These are phyloP conservation scores for Trypanosoma cruzi DNA, from an alignment of 208 protist species.

Conservation along the genomic window DNA sequence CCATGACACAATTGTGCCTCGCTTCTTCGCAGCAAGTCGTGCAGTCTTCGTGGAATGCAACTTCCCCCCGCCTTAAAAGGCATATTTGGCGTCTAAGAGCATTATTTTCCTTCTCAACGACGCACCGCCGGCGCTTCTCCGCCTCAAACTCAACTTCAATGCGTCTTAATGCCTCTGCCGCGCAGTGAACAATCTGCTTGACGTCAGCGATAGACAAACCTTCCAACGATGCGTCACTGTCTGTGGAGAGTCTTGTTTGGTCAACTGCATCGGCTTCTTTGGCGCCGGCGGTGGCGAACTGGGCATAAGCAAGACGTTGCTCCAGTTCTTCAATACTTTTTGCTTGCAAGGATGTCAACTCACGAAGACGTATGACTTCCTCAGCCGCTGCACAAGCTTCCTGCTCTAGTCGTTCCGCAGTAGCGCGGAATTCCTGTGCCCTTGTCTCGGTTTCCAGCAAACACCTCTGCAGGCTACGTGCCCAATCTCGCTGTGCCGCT, in stretches of 20 bases:
- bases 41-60: background rate
- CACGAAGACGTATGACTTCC: conserved; percentile 23
- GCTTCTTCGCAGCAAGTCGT: background rate
- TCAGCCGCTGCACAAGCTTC: background rate
- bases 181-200: conserved; percentile 15
- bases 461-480: conserved; percentile 17
- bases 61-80: background rate
- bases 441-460: conserved; percentile 20
- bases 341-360: conserved; percentile 9
- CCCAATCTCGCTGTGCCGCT: conserved; percentile 3
- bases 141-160: conserved; percentile 14
- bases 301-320: background rate
- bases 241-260: background rate
- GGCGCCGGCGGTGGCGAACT: background rate
- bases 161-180: conserved; percentile 6
- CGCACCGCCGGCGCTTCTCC: conserved; percentile 6
- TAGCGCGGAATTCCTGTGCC: conserved; percentile 3
- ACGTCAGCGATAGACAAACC: conserved; percentile 17
- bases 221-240: conserved; percentile 5
- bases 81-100: conserved; percentile 10
- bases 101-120: conserved; percentile 24
- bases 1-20: background rate
- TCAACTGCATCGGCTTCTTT: background rate
- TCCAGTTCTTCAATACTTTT: conserved; percentile 18
- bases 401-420: conserved; percentile 8